Base-by-base conservation (phyloP, 208 protist genomes). In the Leishmania martiniquensis region DNA sequence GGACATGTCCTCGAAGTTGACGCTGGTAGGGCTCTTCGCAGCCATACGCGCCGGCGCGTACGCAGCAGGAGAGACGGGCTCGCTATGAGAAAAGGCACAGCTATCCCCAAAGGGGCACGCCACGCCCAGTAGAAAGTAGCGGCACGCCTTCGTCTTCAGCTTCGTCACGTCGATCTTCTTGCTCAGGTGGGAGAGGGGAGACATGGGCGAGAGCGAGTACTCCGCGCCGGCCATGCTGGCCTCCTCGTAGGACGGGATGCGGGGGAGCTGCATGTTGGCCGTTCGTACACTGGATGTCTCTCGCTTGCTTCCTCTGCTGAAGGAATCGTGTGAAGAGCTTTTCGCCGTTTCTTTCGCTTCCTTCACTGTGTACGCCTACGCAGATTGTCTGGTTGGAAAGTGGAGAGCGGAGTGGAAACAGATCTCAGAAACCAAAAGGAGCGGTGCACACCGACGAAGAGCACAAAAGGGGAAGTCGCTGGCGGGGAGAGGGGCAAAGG, bases 81-180 rank as follows among this genome's bases (percentile, higher is more conserved):
- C 87, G 42, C 89, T 93, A 83, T 98, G 95, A 9, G 93, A 94
- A 75, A 98, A 98, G 73, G 92, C 95, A 77, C 95, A 98, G 70
- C 81, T 84, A 39, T 94, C 87, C 29, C 89, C 93, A 71, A 96
- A 98, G 4, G 90, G 89, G 85, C 95, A 98, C 42, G 76, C 73
- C 15, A 87, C 32, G 34, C 93, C 90, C 59, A 87, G 77, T 20
- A 86, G 47, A 77, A 85, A 98, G 88, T 97, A 93, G 85, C 92
- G 90, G 89, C 95, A 98, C 83, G 91, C 77, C 80, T 94, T 95
- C 37, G 93, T 97, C 81, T 94, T 93, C 79, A 89, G 93, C 86
- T 98, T 98, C 76, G 78, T 87, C 79, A 86, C 85, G 78, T 97
- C 95, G 25, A 97, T 95, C 75, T 90, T 83, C 78, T 89, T 81